Base-by-base conservation (phyloP, 257 asterid species). In the Scutellaria baicalensis region DNA sequence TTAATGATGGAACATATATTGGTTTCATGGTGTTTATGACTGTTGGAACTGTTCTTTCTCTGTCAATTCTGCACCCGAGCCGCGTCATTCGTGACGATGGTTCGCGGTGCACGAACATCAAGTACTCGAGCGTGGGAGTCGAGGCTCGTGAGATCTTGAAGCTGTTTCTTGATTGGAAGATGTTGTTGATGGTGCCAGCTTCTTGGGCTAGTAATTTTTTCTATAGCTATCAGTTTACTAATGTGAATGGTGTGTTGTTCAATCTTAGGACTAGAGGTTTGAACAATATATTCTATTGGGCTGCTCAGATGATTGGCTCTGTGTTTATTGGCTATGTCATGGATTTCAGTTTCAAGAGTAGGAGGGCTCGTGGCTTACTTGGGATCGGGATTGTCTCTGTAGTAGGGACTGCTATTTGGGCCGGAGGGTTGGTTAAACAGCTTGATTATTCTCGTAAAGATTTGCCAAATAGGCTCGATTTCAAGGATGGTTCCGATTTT, bases 141-240 rank as follows among this genome's bases (percentile, higher is more conserved):
- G 99, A 91, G 64, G 68, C 56, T 0, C 6, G 80, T 0, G 97
- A 77, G 70, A 85, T 94, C 35, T 67, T 85, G n/a, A 85, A 82
- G 58, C 63, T 94, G 48, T 94, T 91, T 63, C 68, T 75, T 21
- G 88, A 94, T 61, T 89, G 99, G 97, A 91, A 78, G 73, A 91
- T 94, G 99, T 9, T 91, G 72, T 57, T 94, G 47, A 79, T 94
- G 59, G 80, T 94, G 69, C 97, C 99, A 0, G 99, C 97, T 0
- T 84, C 97, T 1, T 91, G 96, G 97, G 95, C 93, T 10, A 94
- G 97, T 64, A 91, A 94, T 35, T 94, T 91, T 58, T 94, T 94
- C 63, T 94, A 94, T 18, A 91, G 89, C 23, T 94, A 94, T 64
- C 99, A 94, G 75, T 94, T 94, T 55, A 94, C 78, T 44, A 91